phyloP scores from a whole-genome alignment of 2,329 filamentous ascomycete species.

The Cladophialophora bantiana region DNA sequence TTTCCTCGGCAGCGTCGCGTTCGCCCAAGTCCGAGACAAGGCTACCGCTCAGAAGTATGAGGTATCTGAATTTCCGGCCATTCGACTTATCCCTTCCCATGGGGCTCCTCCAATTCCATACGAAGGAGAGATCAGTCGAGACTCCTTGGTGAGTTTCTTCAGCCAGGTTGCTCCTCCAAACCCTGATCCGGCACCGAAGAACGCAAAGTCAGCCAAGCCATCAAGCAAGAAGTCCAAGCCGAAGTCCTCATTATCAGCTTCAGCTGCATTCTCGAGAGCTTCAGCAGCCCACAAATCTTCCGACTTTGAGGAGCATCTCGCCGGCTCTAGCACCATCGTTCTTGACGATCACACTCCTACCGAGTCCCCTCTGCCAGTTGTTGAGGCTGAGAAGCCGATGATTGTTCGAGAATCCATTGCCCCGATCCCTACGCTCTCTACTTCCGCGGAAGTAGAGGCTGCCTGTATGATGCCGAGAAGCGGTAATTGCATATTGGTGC shows the following conservation, averaged over 20 bases:
- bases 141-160: slow-evolving; percentile 80
- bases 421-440: slow-evolving; percentile 70
- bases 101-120: slow-evolving; percentile 74
- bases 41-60: slow-evolving; percentile 77
- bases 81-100: slow-evolving; percentile 79
- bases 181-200: slow-evolving; percentile 69
- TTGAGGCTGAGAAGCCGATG: slow-evolving; percentile 53
- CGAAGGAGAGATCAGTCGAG: slow-evolving; percentile 84
- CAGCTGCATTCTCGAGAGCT: slow-evolving; percentile 58
- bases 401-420: slow-evolving; percentile 64
- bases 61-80: slow-evolving; percentile 77
- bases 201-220: slow-evolving; percentile 43
- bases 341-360: slow-evolving; percentile 59
- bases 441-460: slow-evolving; percentile 68
- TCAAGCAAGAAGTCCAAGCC: slow-evolving; percentile 44
- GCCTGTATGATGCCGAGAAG: slow-evolving; percentile 78
- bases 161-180: slow-evolving; percentile 80
- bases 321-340: slow-evolving; percentile 59
- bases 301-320: slow-evolving; percentile 56
- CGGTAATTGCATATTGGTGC: slow-evolving; percentile 80
- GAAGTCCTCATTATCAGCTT: slow-evolving; percentile 54
- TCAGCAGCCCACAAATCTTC: slow-evolving; percentile 60
- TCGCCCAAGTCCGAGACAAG: slow-evolving; percentile 85
- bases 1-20: slow-evolving; percentile 77
- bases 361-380: slow-evolving; percentile 61